phyloP scores from a whole-genome alignment of 31 red algal genomes.

The Odonthalia washingtoniensis region DNA sequence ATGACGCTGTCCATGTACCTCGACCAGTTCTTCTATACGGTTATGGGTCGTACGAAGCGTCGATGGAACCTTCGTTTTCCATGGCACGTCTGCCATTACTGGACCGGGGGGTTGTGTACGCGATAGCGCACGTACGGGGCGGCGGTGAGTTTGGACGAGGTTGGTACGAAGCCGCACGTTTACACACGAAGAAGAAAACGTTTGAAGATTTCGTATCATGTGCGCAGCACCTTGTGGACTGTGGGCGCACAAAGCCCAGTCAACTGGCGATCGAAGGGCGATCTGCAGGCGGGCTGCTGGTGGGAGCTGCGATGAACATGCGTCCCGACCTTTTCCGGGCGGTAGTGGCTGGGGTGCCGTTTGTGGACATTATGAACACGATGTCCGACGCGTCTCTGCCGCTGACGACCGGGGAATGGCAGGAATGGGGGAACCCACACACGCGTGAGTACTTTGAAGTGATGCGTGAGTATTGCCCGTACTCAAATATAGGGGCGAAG shows the following conservation, averaged over 20 bases:
- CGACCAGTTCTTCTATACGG: conserved; percentile 76
- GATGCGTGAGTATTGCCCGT: conserved; percentile 85
- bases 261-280: conserved; percentile 80
- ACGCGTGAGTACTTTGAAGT: conserved; percentile 57
- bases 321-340: conserved; percentile 88
- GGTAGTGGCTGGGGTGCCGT: conserved; percentile 81
- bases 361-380: conserved; percentile 91
- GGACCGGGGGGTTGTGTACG: conserved; percentile 82
- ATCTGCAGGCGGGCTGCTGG: conserved; percentile 85
- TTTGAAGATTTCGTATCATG: conserved; percentile 91
- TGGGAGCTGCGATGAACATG: conserved; percentile 91
- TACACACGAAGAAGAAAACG: conserved; percentile 72
- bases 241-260: conserved; percentile 43
- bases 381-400: conserved; percentile 85
- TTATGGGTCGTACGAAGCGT: conserved; percentile 89
- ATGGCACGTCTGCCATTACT: conserved; percentile 72
- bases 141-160: conserved; percentile 84
- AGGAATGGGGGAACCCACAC: conserved; percentile 90
- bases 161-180: conserved; percentile 85
- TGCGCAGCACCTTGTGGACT: conserved; percentile 62
- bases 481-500: conserved; percentile 71
- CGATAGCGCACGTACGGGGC: conserved; percentile 89
- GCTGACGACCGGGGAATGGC: conserved; percentile 84
- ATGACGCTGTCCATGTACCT: not conserved
- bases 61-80: conserved; percentile 79